Percentiles rank a stretch among this genome's conserved stretches.
Conservation (phyloP, 345 rosid genomes). For the Euclidium syriacum region DNA sequence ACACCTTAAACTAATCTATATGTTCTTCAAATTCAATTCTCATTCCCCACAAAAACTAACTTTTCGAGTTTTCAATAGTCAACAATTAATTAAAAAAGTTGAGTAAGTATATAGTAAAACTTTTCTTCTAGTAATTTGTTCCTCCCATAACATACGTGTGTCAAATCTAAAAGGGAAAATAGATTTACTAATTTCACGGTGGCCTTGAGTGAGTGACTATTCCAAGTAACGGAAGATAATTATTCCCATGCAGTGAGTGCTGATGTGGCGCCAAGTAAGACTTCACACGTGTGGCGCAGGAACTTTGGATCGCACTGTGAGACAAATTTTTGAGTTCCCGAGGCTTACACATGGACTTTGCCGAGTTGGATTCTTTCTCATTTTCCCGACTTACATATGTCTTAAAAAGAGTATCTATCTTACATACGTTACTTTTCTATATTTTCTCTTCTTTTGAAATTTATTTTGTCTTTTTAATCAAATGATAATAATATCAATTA, state of each 20-base stretch:
- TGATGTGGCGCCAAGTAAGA: conserved; percentile 27
- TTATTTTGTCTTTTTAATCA: neutral
- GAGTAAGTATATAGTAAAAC: no score
- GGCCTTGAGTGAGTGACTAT: no score
- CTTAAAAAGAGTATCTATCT: neutral
- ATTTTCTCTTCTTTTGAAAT: neutral
- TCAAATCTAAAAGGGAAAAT: no score
- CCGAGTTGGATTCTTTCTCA: conserved; percentile 30
- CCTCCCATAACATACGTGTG: no score
- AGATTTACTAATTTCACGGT: no score
- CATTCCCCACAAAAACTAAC: no score
- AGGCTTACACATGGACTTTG: conserved; percentile 27
- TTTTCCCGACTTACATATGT: neutral
- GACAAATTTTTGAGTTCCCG: conserved; percentile 25
- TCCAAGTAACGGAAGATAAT: no score
- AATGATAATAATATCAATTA: neutral
- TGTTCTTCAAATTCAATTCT: no score
- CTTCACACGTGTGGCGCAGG: conserved; percentile 24
- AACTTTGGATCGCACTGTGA: conserved; percentile 18
- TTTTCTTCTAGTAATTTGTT: no score
- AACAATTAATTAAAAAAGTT: no score
- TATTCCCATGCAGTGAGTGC: conserved; percentile 14
- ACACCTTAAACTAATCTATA: neutral
- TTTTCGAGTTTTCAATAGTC: no score
- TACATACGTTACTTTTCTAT: neutral